Evolutionary conservation across 768 basidiomycete species (phyloP).

Genomic region (Plicaturopsis crispa): DNA sequence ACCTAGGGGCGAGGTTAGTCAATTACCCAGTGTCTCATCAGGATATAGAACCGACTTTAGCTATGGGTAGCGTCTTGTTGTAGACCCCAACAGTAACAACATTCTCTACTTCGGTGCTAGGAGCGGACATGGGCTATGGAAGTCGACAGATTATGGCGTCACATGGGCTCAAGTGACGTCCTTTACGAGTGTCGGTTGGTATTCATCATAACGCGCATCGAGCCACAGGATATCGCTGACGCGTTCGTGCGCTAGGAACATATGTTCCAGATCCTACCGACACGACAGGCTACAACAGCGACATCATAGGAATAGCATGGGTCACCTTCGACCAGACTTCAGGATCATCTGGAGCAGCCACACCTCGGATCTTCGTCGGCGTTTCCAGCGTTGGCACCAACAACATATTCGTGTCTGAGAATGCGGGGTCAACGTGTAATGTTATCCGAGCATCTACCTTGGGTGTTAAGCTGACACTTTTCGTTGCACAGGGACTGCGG

Average conservation of each 20-base stretch:
- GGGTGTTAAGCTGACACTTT: background rate
- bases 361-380: constrained; percentile 61
- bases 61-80: constrained; percentile 40
- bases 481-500: constrained; percentile 44
- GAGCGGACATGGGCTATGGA: constrained; percentile 60
- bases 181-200: constrained; percentile 50
- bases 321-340: constrained; percentile 58
- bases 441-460: background rate
- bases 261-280: constrained; percentile 48
- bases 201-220: background rate
- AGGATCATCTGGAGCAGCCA: constrained; percentile 43
- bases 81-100: constrained; percentile 57
- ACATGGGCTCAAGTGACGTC: constrained; percentile 54
- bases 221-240: background rate
- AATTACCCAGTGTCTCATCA: background rate
- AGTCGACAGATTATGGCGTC: constrained; percentile 50
- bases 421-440: constrained; percentile 53
- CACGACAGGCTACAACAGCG: constrained; percentile 29
- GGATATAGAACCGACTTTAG: background rate
- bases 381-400: constrained; percentile 48
- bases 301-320: constrained; percentile 42
- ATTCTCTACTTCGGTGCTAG: constrained; percentile 60
- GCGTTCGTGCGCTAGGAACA: constrained; percentile 27
- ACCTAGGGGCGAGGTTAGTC: constrained; percentile 39
- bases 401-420: constrained; percentile 49